Base-by-base conservation (phyloP, 1,139 yeast species). In the Debaryomycetaceae sp. region DNA sequence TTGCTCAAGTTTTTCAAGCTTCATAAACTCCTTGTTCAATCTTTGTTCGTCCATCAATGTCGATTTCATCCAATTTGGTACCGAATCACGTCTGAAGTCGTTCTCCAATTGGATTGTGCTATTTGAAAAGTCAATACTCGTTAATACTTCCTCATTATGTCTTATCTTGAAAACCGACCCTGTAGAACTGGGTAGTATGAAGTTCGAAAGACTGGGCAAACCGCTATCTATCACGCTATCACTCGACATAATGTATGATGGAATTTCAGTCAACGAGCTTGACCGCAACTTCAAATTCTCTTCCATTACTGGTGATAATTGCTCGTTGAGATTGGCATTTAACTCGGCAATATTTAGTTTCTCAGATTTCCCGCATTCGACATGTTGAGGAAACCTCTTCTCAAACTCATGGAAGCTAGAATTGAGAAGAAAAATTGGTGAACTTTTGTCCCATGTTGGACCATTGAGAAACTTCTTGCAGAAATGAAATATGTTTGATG, bases 391-490 rank as follows among this genome's bases (percentile, higher is more conserved):
- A 44, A 51, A 60, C 3, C 43, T 41, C 1, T 49, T 51, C 14
- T 54, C 52, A 45, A 76, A 67, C 5, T 59, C 59, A 3, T 55
- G 52, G 44, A 71, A 66, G 0, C 73, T 69, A n/a, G 65, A 64
- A 46, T 62, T 60, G 17, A 70, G 51, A 39, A 68, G 59, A 47
- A 56, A 66, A 5, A 73, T 54, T 2, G 65, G 57, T 5, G 72
- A 64, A 11, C 62, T 56, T 3, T 51, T 44, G 5, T 45, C 46
- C 62, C 70, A 70, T 5, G 56, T 54, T 8, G 68, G 53, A 17
- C 68, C 56, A 38, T 69, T 67, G 23, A 70, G 55, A 46, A 83
- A 72, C 58, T 83, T 83, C 46, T 66, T 63, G 34, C 80, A 67
- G 53, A 83, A 71, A 56, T 71, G 73, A 49, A 60, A 70, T 23